Conservation (phyloP, 768 basidiomycete genomes). For the Royoungia palumana region DNA sequence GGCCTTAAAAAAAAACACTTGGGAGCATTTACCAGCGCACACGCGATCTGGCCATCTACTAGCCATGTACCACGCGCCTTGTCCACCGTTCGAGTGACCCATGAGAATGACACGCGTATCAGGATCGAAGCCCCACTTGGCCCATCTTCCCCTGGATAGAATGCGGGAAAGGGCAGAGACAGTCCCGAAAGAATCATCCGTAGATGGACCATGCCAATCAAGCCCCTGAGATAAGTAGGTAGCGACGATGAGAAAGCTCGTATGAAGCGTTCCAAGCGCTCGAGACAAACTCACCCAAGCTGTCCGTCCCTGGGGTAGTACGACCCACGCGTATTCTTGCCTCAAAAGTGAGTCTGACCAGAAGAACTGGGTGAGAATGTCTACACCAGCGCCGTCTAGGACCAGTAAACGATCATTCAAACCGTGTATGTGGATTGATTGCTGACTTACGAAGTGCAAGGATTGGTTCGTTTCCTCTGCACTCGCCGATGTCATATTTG, state of each 20-base stretch:
- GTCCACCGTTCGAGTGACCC: constrained; percentile 93
- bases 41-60: constrained; percentile 75
- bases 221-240: constrained; percentile 53
- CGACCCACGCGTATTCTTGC: constrained; percentile 64
- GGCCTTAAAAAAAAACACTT: not conserved
- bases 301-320: constrained; percentile 80
- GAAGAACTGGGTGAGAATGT: constrained; percentile 50
- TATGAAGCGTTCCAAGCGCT: not conserved
- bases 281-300: constrained; percentile 59
- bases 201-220: constrained; percentile 90
- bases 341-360: constrained; percentile 64
- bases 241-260: not conserved
- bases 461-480: constrained; percentile 44
- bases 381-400: constrained; percentile 84
- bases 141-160: constrained; percentile 38
- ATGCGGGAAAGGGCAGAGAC: constrained; percentile 55
- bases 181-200: constrained; percentile 62
- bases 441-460: constrained; percentile 58
- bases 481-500: not conserved
- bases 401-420: constrained; percentile 2
- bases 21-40: constrained; percentile 47
- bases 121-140: constrained; percentile 36
- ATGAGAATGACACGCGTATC: constrained; percentile 58
- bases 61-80: constrained; percentile 81
- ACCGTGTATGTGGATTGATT: not conserved